Conservation (phyloP, 2,329 filamentous ascomycete species). For the Alternaria alternata region DNA sequence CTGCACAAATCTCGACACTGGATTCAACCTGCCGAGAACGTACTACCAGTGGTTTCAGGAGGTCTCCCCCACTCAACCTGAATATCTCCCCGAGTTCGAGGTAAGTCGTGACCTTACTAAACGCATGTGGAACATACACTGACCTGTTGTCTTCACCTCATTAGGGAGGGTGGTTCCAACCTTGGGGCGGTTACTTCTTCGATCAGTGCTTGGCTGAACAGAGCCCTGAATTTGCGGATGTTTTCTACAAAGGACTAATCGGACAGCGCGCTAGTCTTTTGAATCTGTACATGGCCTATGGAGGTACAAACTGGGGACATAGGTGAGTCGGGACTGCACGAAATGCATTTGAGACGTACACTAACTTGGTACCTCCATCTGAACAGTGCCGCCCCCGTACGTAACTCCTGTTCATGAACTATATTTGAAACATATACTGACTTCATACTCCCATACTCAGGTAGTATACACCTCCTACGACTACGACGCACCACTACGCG, state of each 20-base stretch:
- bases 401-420: background rate
- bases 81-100: slow-evolving; percentile 64
- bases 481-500: slow-evolving; percentile 60
- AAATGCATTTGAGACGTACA: background rate
- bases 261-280: slow-evolving; percentile 60
- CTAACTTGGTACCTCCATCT: background rate
- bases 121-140: background rate
- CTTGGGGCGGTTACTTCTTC: slow-evolving; percentile 63
- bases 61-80: slow-evolving; percentile 63
- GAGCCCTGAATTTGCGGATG: slow-evolving; percentile 59
- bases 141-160: background rate
- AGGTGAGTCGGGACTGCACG: background rate
- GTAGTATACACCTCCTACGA: slow-evolving; percentile 59
- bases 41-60: slow-evolving; percentile 68
- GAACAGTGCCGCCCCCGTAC: background rate
- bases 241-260: slow-evolving; percentile 66
- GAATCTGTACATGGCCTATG: slow-evolving; percentile 60
- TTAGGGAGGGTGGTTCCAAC: slow-evolving; percentile 60
- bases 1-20: slow-evolving; percentile 59
- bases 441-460: background rate
- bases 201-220: slow-evolving; percentile 60
- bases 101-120: background rate
- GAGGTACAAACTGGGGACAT: background rate
- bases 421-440: background rate
- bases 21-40: slow-evolving; percentile 60